Evolutionary conservation across 257 asterid genomes (phyloP).

Genomic region (Solanum corneliomulleri): DNA sequence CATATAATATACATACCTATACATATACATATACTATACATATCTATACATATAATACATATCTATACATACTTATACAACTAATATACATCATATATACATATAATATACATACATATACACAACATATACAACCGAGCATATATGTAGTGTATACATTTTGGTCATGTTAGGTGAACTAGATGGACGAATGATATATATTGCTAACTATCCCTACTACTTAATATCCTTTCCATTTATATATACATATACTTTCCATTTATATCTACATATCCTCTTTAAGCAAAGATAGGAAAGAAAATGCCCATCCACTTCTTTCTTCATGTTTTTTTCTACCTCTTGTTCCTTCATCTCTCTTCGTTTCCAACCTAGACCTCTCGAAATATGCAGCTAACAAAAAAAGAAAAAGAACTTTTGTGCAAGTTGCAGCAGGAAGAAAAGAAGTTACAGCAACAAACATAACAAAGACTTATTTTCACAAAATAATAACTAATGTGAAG

Average conservation of each 20-base stretch:
- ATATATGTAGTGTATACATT: neutral
- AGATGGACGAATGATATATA: neutral
- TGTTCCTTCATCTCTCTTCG: neutral
- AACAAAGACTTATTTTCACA: neutral
- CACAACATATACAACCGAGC: neutral
- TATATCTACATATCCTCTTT: neutral
- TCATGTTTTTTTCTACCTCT: neutral
- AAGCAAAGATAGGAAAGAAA: neutral
- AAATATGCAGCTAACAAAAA: neutral
- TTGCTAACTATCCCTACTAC: neutral
- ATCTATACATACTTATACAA: neutral
- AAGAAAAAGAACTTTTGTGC: neutral
- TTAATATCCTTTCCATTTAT: constrained; percentile 1
- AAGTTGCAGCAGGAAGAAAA: neutral
- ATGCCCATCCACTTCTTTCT: neutral
- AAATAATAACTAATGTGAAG: neutral
- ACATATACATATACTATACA: neutral
- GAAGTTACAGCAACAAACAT: neutral
- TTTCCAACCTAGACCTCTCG: neutral
- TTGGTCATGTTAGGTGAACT: neutral
- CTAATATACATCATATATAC: neutral
- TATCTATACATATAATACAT: neutral
- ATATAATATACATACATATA: neutral
- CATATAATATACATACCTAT: neutral
- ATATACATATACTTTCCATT: neutral